Evolutionary conservation across 257 asterid genomes (phyloP).

Genomic region (Paulownia fortunei): DNA sequence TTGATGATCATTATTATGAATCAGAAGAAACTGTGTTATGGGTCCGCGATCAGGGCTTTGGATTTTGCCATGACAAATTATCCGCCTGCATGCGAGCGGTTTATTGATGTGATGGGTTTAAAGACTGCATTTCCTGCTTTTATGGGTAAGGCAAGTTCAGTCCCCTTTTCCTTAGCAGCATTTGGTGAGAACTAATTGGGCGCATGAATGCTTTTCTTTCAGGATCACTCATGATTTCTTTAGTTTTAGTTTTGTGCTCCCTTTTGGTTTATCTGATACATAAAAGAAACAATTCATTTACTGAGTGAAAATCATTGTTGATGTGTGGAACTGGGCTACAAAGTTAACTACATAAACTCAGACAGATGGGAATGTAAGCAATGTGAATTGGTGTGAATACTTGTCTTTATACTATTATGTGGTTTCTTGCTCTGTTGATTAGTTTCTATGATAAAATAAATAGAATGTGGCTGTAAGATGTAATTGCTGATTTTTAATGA

Average conservation of each 20-base stretch:
- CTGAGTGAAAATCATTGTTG: conserved; percentile 2
- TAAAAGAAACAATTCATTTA: conserved; percentile 1
- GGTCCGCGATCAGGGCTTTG: conserved; percentile 89
- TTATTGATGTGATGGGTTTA: conserved; percentile 95
- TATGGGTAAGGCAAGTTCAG: conserved; percentile 99
- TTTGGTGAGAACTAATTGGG: not conserved
- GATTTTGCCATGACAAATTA: conserved; percentile 94
- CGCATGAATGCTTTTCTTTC: conserved; percentile 9
- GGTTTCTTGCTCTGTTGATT: conserved; percentile 16
- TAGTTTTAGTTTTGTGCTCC: not conserved
- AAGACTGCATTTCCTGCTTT: conserved; percentile 99
- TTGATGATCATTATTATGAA: conserved; percentile 96
- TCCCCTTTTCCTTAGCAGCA: conserved; percentile 39
- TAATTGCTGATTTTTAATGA: conserved; percentile 4
- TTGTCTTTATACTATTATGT: not conserved
- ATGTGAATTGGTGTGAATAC: not conserved
- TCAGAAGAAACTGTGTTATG: conserved; percentile 94
- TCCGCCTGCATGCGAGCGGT: conserved; percentile 98
- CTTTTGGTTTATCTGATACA: not conserved
- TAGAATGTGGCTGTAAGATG: conserved; percentile 1
- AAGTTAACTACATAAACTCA: not conserved
- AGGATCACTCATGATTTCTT: not conserved
- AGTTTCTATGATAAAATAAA: not conserved
- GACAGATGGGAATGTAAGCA: not conserved
- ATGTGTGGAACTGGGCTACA: not conserved